Conservation (phyloP, 2,329 filamentous ascomycete genomes). For the Pestalotiopsis sp. region DNA sequence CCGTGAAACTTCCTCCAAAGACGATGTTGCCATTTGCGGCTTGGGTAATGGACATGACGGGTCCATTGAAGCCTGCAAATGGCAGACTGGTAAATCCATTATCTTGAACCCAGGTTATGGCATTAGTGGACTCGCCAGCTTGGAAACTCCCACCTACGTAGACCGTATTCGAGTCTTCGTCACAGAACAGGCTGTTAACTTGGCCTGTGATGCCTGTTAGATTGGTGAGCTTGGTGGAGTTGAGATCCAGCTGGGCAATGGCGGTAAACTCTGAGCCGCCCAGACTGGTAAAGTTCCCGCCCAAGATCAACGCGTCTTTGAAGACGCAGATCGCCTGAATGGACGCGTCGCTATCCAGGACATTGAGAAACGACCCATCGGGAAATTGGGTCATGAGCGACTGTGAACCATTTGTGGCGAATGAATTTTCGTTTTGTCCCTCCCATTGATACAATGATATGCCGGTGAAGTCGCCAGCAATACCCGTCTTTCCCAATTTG, state of each 20-base stretch:
- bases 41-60: conserved; percentile 83
- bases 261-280: conserved; percentile 75
- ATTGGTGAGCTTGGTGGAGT: conserved; percentile 70
- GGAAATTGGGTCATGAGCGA: conserved; percentile 81
- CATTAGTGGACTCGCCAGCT: conserved; percentile 82
- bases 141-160: conserved; percentile 90
- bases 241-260: conserved; percentile 79
- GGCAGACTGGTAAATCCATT: conserved; percentile 78
- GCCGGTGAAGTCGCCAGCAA: conserved; percentile 88
- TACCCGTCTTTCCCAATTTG: conserved; percentile 77
- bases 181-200: conserved; percentile 82
- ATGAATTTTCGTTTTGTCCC: conserved; percentile 72
- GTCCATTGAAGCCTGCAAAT: conserved; percentile 93
- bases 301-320: conserved; percentile 73
- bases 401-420: conserved; percentile 76
- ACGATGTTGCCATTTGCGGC: conserved; percentile 81
- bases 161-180: conserved; percentile 74
- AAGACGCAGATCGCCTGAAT: conserved; percentile 90
- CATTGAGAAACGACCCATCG: conserved; percentile 77
- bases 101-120: conserved; percentile 75
- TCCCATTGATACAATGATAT: conserved; percentile 88
- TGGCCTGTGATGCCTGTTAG: conserved; percentile 80
- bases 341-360: conserved; percentile 78
- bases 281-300: conserved; percentile 94
- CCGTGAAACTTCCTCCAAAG: conserved; percentile 89